These are phyloP conservation scores for Sonneratia caseolaris DNA, from an alignment of 345 rosid genomes.

Conservation along the genomic window DNA sequence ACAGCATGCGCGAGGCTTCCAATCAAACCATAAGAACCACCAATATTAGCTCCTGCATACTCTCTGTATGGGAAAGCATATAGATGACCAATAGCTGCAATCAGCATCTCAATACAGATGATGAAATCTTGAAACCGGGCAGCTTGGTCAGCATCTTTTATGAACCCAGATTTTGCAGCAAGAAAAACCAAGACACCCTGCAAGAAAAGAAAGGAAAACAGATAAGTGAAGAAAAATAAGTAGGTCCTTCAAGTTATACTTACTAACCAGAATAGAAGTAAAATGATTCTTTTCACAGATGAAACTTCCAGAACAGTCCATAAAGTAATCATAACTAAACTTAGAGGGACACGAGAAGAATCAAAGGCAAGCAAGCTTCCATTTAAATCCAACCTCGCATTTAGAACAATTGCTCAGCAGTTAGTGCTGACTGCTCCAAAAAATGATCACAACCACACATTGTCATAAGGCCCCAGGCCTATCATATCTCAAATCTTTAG, in stretches of 20 bases:
- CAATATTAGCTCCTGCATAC: slow-evolving; percentile 92
- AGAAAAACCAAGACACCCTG: slow-evolving; percentile 97
- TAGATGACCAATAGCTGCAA: slow-evolving; percentile 91
- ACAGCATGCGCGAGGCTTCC: slow-evolving; percentile 84
- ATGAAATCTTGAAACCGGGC: slow-evolving; percentile 85
- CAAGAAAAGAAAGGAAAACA: slow-evolving; percentile 6
- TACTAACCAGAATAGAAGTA: background rate
- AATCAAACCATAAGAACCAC: slow-evolving; percentile 58
- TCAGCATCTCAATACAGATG: slow-evolving; percentile 92
- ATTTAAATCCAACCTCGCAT: background rate
- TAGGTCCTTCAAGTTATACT: background rate
- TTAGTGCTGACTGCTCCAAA: background rate
- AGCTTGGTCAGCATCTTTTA: slow-evolving; percentile 72
- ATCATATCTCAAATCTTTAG: too few relatives aligned
- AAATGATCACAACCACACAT: too few relatives aligned
- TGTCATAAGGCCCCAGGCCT: too few relatives aligned
- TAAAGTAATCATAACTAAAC: background rate
- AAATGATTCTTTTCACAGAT: background rate
- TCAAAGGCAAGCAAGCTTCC: slow-evolving; percentile 1
- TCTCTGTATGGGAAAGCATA: slow-evolving; percentile 97
- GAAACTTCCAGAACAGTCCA: background rate
- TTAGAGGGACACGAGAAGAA: background rate
- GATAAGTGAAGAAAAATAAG: background rate
- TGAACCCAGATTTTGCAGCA: slow-evolving; percentile 81
- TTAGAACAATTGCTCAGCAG: background rate